phyloP scores from a whole-genome alignment of 768 basidiomycete species.

The Trametes meyenii region DNA sequence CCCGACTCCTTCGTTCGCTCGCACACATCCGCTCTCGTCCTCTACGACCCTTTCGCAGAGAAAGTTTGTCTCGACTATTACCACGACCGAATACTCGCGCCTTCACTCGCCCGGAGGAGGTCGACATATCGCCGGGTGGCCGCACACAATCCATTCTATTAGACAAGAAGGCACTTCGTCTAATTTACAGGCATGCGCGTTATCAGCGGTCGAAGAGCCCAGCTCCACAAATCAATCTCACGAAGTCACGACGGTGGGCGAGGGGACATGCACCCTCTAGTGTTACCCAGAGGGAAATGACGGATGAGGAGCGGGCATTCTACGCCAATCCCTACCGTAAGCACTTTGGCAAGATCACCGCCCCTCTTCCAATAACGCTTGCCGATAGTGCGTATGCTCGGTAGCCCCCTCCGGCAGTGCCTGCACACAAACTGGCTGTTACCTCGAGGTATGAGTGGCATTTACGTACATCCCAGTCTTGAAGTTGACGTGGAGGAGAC shows the following conservation, averaged over 20 bases:
- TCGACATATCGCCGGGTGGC: slow-evolving; percentile 49
- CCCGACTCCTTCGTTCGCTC: slow-evolving; percentile 57
- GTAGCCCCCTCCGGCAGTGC: slow-evolving; percentile 64
- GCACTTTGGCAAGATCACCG: slow-evolving; percentile 18
- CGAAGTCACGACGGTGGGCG: slow-evolving; percentile 27
- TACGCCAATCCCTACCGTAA: slow-evolving; percentile 79
- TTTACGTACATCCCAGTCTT: background rate
- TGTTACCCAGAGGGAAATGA: slow-evolving; percentile 56
- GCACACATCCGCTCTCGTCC: slow-evolving; percentile 30
- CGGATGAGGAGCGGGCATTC: slow-evolving; percentile 60
- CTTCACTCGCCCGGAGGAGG: slow-evolving; percentile 33
- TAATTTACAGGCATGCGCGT: slow-evolving; percentile 17
- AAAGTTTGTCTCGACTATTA: slow-evolving; percentile 31
- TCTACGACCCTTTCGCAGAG: slow-evolving; percentile 24
- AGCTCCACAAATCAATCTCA: slow-evolving; percentile 49
- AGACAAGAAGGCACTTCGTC: slow-evolving; percentile 31
- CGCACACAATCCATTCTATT: slow-evolving; percentile 64
- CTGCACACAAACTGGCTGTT: slow-evolving; percentile 49
- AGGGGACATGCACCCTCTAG: slow-evolving; percentile 5
- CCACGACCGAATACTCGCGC: slow-evolving; percentile 34
- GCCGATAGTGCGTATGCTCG: slow-evolving; percentile 67
- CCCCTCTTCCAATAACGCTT: slow-evolving; percentile 3
- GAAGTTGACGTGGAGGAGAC: background rate
- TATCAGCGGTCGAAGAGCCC: slow-evolving; percentile 61
- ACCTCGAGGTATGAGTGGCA: slow-evolving; percentile 53